A percentile compares a stretch with the other conserved stretches of the same genome.
phyloP scores from a whole-genome alignment of 805 yeast genomes.

The Peterozyma toletana region DNA sequence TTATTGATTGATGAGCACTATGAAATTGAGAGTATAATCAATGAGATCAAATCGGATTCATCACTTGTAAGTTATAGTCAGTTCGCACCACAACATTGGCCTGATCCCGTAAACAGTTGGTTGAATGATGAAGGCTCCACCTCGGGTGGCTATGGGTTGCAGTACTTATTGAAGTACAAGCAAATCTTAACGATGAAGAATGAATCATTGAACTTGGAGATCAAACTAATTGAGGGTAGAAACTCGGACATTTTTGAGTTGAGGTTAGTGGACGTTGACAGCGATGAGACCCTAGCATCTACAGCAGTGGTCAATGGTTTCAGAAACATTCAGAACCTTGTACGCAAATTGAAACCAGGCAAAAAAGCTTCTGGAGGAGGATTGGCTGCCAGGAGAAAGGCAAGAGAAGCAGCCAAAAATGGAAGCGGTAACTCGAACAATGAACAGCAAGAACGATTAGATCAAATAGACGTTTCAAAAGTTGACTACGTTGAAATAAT shows the following conservation, averaged over 20 bases:
- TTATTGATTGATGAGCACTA: constrained; percentile 50
- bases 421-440: constrained; percentile 6
- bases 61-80: constrained; percentile 8
- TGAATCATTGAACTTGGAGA: constrained; percentile 11
- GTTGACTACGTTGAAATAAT: constrained; percentile 87
- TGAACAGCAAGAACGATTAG: not conserved
- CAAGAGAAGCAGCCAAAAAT: constrained; percentile 22
- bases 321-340: constrained; percentile 88
- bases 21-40: constrained; percentile 21
- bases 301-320: constrained; percentile 82
- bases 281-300: constrained; percentile 36
- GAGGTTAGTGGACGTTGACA: constrained; percentile 35
- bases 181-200: constrained; percentile 12
- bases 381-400: constrained; percentile 23
- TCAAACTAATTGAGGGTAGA: constrained; percentile 50
- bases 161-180: constrained; percentile 44
- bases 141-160: constrained; percentile 85
- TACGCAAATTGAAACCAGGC: constrained; percentile 63
- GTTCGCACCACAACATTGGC: constrained; percentile 59
- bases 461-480: constrained; percentile 49
- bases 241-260: constrained; percentile 74
- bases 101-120: constrained; percentile 56
- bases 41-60: constrained; percentile 10
- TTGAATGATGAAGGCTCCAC: constrained; percentile 67
- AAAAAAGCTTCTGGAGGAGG: constrained; percentile 11